Evolutionary conservation across 2,329 filamentous ascomycete genomes (phyloP).

Genomic region (Beauveria scarabaeidicola): DNA sequence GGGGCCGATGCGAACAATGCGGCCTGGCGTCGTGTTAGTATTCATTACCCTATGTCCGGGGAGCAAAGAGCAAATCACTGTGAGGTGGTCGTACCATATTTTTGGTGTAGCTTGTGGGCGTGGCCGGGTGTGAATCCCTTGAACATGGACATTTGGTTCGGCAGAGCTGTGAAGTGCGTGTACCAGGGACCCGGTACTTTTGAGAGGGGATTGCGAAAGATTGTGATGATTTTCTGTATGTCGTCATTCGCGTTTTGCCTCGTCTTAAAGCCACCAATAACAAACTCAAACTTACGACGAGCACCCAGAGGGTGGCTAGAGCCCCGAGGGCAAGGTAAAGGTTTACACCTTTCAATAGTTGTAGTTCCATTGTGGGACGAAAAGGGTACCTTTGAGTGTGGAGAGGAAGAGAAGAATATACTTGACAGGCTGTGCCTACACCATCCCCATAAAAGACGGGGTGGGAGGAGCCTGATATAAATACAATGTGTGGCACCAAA

Average conservation of each 20-base stretch:
- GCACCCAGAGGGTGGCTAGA: slow-evolving; percentile 1
- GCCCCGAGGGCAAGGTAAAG: slow-evolving; percentile 5
- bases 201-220: slow-evolving; percentile 9
- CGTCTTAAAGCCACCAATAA: too few species aligned
- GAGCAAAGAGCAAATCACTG: too few species aligned
- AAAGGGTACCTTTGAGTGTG: background rate
- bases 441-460: background rate
- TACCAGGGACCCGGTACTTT: slow-evolving; percentile 21
- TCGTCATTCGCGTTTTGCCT: background rate
- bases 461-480: slow-evolving; percentile 2
- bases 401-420: background rate
- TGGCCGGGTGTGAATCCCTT: slow-evolving; percentile 13
- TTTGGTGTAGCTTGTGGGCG: slow-evolving; percentile 18
- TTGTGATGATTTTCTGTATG: slow-evolving; percentile 4
- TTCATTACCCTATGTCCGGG: background rate
- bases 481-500: background rate
- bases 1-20: slow-evolving; percentile 19
- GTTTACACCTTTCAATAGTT: slow-evolving; percentile 3
- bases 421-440: background rate
- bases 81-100: slow-evolving; percentile 15
- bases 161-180: slow-evolving; percentile 16
- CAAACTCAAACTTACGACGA: background rate
- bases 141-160: slow-evolving; percentile 15
- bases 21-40: slow-evolving; percentile 13
- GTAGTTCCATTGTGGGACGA: slow-evolving; percentile 1